Percentiles rank a stretch among this genome's conserved stretches.
Conservation (phyloP, 306 rosid species). For the Castanea mollissima region DNA sequence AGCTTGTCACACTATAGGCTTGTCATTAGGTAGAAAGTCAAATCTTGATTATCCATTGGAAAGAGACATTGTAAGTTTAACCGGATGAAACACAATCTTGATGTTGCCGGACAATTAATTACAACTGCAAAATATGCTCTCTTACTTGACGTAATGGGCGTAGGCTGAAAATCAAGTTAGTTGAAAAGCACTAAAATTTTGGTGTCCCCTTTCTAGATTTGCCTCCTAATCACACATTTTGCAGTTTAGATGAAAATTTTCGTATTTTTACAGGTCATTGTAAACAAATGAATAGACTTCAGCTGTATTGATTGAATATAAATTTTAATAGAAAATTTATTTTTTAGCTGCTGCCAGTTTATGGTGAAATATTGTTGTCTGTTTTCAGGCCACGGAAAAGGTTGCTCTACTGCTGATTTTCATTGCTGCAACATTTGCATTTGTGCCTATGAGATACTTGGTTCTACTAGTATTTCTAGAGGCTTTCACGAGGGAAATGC, state of each 20-base stretch:
- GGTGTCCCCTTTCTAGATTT: neutral
- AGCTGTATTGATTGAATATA: neutral
- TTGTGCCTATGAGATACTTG: conserved; percentile 59
- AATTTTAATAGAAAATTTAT: neutral
- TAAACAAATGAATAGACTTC: neutral
- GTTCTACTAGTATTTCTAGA: conserved; percentile 53
- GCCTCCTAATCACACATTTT: neutral
- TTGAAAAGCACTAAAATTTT: neutral
- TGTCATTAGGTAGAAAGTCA: neutral
- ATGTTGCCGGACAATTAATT: neutral
- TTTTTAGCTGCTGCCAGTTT: neutral
- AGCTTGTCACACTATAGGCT: neutral
- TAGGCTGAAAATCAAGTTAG: neutral
- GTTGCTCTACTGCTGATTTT: conserved; percentile 55
- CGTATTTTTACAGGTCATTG: neutral
- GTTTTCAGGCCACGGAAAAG: conserved; percentile 74
- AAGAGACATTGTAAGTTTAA: neutral
- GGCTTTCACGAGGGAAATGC: conserved; percentile 80
- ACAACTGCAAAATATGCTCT: neutral
- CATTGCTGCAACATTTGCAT: conserved; percentile 62
- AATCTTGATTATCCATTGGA: neutral
- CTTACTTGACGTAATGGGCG: neutral
- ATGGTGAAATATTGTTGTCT: conserved; percentile 10
- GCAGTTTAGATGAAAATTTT: neutral
- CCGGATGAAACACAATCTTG: neutral